Evolutionary conservation across 2,329 filamentous ascomycete species (phyloP).

Genomic region (Bipolaris bicolor): DNA sequence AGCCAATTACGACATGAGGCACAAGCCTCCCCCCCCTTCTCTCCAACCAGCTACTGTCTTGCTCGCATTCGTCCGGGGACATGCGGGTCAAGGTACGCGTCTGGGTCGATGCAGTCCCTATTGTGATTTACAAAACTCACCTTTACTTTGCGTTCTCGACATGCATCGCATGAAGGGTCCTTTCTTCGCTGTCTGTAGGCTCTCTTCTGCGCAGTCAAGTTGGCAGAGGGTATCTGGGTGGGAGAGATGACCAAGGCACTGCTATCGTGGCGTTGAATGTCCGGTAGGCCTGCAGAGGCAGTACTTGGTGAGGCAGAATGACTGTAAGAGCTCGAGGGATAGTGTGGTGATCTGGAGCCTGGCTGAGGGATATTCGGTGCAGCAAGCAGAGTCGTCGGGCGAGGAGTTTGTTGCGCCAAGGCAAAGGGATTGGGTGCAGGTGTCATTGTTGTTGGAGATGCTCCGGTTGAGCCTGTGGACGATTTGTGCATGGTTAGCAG

Average conservation of each 20-base stretch:
- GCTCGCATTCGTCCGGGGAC: not conserved
- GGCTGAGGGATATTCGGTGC: slow-evolving; percentile 38
- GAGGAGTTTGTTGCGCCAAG: slow-evolving; percentile 30
- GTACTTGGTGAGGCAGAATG: slow-evolving; percentile 48
- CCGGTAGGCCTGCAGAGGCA: slow-evolving; percentile 40
- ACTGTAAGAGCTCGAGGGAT: slow-evolving; percentile 38
- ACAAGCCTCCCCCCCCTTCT: not conserved
- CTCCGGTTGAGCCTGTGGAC: slow-evolving; percentile 40
- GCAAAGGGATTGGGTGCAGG: slow-evolving; percentile 44
- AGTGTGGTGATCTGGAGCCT: slow-evolving; percentile 42
- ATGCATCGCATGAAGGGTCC: slow-evolving; percentile 97
- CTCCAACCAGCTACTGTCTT: not conserved
- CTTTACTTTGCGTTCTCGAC: slow-evolving; percentile 79
- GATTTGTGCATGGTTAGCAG: slow-evolving; percentile 37
- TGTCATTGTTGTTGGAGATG: slow-evolving; percentile 43
- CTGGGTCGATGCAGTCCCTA: not conserved
- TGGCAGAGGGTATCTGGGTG: slow-evolving; percentile 53
- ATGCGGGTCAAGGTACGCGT: not conserved
- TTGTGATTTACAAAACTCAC: slow-evolving; percentile 38
- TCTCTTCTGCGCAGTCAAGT: slow-evolving; percentile 79
- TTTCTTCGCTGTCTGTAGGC: slow-evolving; percentile 95
- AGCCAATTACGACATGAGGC: not conserved
- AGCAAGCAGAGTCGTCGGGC: slow-evolving; percentile 36
- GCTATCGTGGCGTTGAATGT: slow-evolving; percentile 39
- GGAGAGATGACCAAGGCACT: slow-evolving; percentile 51